Evolutionary conservation across 345 rosid genomes (phyloP), one percentile per base, ranked within the genome.

Genomic region (Moringa oleifera): DNA sequence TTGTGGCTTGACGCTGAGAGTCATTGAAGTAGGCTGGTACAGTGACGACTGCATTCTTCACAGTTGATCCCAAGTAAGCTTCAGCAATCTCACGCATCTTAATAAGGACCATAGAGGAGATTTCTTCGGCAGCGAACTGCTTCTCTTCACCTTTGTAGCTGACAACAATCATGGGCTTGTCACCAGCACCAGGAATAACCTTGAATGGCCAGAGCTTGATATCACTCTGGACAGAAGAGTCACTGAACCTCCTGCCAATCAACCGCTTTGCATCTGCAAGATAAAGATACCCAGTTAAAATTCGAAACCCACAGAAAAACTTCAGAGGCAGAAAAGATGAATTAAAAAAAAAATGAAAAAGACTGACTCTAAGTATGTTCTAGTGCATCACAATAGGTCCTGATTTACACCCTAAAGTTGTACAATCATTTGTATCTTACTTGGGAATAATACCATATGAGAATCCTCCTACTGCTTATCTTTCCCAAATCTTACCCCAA

Each of bases 61-160:
- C 61, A 0, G 81, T 51, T 0, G 74, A 20, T 7, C 93, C 93
- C 9, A 87, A 82, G 72, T 75, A 87, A 0, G 93, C 90, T 70
- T 87, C 94, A 0, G 90, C 90, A 61, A 84, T 81, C 72, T 84
- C 94, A 20, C 94, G 89, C 93, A 87, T 87, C 81, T 87, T 87
- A 11, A 71, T 86, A 19, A 86, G 83, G 53, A 86, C 85, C 92
- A 86, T 86, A 12, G 88, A 85, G 17, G 91, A 85, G 75, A 85
- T 85, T 57, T 85, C 91, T 73, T 85, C 91, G 8, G 91, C 91
- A 2, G 91, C 71, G 64, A 85, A 85, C 64, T 83, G 77, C 66
- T 85, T 83, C 0, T 83, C 88, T 57, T 85, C 86, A 2, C 83
- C 86, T 70, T 85, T 83, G 76, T 85, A 81, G 68, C 20, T 59